A percentile compares a stretch with the other conserved stretches of the same genome.
Conservation (phyloP, 352 stramenopile species). For the Phytophthora constricta region DNA sequence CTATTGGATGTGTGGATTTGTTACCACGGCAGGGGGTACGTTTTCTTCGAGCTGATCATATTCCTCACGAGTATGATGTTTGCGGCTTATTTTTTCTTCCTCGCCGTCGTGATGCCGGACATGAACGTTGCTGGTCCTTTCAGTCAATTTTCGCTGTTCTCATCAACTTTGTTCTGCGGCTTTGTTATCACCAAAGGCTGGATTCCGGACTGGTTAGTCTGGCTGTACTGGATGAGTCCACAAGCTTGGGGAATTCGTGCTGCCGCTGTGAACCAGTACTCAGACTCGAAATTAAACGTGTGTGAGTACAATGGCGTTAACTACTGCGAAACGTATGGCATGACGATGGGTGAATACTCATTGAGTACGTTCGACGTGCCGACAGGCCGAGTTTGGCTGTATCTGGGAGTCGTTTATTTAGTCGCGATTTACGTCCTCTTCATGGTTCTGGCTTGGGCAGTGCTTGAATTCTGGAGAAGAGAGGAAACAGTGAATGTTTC, state of each 20-base stretch:
- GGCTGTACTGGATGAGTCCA: constrained; percentile 61
- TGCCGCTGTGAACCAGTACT: constrained; percentile 40
- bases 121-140: constrained; percentile 33
- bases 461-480: constrained; percentile 39
- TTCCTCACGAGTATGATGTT: constrained; percentile 46
- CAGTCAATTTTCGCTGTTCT: constrained; percentile 23
- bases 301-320: constrained; percentile 38
- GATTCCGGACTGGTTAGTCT: constrained; percentile 43
- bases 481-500: constrained; percentile 14
- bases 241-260: constrained; percentile 42
- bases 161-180: constrained; percentile 40
- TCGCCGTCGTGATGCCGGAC: constrained; percentile 24
- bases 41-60: constrained; percentile 64
- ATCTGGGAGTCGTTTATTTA: constrained; percentile 32
- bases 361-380: constrained; percentile 32
- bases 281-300: constrained; percentile 14
- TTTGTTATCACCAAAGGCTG: constrained; percentile 36
- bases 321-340: constrained; percentile 37
- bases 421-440: constrained; percentile 38
- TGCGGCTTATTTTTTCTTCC: constrained; percentile 42
- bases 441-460: constrained; percentile 35
- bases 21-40: constrained; percentile 42
- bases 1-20: constrained; percentile 85
- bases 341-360: constrained; percentile 39
- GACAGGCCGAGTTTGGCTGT: constrained; percentile 27